A percentile compares a stretch with the other conserved stretches of the same genome.
phyloP scores from a whole-genome alignment of 2,329 filamentous ascomycete genomes.

The Pezicula carpinea region DNA sequence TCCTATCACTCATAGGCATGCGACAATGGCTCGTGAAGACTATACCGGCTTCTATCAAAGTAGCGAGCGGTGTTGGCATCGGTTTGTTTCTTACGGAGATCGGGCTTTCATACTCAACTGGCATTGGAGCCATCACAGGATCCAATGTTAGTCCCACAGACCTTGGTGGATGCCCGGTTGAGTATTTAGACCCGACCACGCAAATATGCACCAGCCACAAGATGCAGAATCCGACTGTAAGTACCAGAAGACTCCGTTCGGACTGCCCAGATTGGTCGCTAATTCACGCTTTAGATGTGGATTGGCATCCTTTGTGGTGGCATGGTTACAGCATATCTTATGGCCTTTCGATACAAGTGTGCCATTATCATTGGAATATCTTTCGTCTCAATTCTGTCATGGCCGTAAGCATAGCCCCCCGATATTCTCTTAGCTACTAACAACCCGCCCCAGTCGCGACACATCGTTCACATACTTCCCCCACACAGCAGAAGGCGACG shows the following conservation, averaged over 20 bases:
- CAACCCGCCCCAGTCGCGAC: conserved; percentile 42
- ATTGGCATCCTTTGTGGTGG: conserved; percentile 79
- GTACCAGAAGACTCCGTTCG: conserved; percentile 8
- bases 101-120: conserved; percentile 70
- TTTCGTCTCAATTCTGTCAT: conserved; percentile 68
- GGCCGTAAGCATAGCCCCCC: conserved; percentile 51
- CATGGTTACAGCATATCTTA: conserved; percentile 73
- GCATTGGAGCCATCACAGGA: conserved; percentile 78
- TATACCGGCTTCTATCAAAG: conserved; percentile 61
- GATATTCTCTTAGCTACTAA: not conserved
- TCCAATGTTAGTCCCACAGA: conserved; percentile 64
- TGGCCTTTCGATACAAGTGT: conserved; percentile 72
- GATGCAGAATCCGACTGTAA: conserved; percentile 71
- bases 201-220: conserved; percentile 54
- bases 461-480: conserved; percentile 73
- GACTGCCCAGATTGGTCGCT: not conserved
- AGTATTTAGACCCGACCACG: conserved; percentile 42
- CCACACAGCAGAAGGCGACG: conserved; percentile 56
- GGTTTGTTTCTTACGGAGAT: conserved; percentile 61
- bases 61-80: conserved; percentile 60
- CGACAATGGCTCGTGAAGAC: conserved; percentile 68
- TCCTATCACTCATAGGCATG: conserved; percentile 62
- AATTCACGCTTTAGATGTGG: conserved; percentile 57
- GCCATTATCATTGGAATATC: conserved; percentile 71
- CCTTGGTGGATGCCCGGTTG: conserved; percentile 66